Conservation (phyloP, 2,329 filamentous ascomycete species). For the Samsoniella hepiali region DNA sequence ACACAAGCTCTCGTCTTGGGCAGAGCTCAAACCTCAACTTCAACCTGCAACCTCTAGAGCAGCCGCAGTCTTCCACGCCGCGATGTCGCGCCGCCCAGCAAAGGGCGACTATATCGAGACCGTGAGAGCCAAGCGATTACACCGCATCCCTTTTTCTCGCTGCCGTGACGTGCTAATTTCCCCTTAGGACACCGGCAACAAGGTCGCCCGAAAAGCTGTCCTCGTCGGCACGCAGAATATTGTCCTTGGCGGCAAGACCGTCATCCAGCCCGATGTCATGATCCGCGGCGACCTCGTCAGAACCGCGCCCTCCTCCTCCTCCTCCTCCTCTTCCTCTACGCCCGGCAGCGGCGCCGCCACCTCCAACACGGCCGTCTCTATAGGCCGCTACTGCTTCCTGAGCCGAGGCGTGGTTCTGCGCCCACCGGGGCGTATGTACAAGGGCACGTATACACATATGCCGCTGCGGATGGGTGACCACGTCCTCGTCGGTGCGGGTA, state of each 20-base stretch:
- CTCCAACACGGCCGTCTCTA: constrained; percentile 68
- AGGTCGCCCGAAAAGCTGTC: constrained; percentile 87
- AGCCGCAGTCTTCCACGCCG: constrained; percentile 25
- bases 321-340: constrained; percentile 37
- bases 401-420: constrained; percentile 73
- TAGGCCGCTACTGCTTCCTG: constrained; percentile 89
- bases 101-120: constrained; percentile 98
- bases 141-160: neutral
- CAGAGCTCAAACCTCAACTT: neutral
- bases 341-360: constrained; percentile 37
- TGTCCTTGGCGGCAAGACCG: constrained; percentile 91
- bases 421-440: constrained; percentile 78
- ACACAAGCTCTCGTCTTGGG: neutral
- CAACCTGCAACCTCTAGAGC: constrained; percentile 3
- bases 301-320: constrained; percentile 46
- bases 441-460: constrained; percentile 76
- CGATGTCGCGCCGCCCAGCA: constrained; percentile 70
- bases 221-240: constrained; percentile 97
- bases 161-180: constrained; percentile 2
- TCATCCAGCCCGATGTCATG: constrained; percentile 92
- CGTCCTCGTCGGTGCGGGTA: constrained; percentile 77
- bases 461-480: constrained; percentile 92
- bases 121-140: constrained; percentile 46
- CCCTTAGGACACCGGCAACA: constrained; percentile 89
- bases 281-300: constrained; percentile 84